These are phyloP conservation scores for Cerioporus squamosus DNA, from an alignment of 1,284 basidiomycete species.

Conservation along the genomic window DNA sequence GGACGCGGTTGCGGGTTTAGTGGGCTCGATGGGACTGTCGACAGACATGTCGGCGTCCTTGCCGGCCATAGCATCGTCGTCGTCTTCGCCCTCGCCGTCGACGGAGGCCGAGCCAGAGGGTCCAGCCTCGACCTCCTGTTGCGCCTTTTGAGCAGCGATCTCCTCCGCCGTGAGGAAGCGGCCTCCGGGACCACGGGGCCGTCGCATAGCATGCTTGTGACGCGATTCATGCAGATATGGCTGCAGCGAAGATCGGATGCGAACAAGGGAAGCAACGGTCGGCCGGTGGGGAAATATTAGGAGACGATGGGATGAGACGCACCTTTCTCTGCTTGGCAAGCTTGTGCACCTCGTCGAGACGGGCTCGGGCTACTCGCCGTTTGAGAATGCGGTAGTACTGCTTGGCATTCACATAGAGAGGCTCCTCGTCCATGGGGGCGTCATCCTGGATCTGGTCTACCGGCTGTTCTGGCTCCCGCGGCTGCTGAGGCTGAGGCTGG, in stretches of 20 bases:
- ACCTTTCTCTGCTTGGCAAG: slow-evolving; percentile 93
- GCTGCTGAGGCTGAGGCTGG: slow-evolving; percentile 23
- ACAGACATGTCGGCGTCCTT: slow-evolving; percentile 32
- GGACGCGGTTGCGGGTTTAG: slow-evolving; percentile 10
- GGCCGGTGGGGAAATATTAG: slow-evolving; percentile 1
- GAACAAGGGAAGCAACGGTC: not conserved
- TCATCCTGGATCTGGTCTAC: slow-evolving; percentile 41
- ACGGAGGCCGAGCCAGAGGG: slow-evolving; percentile 33
- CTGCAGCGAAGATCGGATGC: slow-evolving; percentile 43
- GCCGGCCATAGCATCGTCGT: slow-evolving; percentile 32
- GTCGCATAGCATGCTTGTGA: slow-evolving; percentile 97
- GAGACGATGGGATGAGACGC: slow-evolving; percentile 21
- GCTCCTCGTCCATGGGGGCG: slow-evolving; percentile 82
- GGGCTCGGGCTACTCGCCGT: slow-evolving; percentile 83
- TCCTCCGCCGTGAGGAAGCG: slow-evolving; percentile 96
- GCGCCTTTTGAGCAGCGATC: slow-evolving; percentile 78
- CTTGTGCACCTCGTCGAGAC: slow-evolving; percentile 90
- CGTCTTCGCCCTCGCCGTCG: slow-evolving; percentile 42
- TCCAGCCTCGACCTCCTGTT: slow-evolving; percentile 35
- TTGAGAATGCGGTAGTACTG: slow-evolving; percentile 98
- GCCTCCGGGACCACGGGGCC: slow-evolving; percentile 95
- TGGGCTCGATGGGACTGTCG: slow-evolving; percentile 28
- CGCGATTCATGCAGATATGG: slow-evolving; percentile 97
- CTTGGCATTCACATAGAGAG: slow-evolving; percentile 96
- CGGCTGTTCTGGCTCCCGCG: slow-evolving; percentile 31